phyloP scores from a whole-genome alignment of 257 asterid genomes.

The Solanum bukasovii region DNA sequence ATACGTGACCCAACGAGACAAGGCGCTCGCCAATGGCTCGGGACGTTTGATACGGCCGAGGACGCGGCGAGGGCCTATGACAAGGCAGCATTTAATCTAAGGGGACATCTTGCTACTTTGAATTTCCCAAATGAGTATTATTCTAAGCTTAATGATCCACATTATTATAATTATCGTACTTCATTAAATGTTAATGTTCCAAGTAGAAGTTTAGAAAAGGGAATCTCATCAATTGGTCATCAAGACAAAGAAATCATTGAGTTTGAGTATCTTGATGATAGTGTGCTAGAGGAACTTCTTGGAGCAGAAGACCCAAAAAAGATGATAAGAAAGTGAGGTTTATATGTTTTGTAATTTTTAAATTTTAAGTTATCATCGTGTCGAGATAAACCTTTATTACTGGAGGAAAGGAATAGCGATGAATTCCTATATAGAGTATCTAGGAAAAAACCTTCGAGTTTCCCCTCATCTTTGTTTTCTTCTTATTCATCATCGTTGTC shows the following conservation, averaged over 20 bases:
- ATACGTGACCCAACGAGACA: slow-evolving; percentile 9
- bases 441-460: not conserved
- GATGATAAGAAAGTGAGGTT: not conserved
- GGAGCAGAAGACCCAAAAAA: slow-evolving; percentile 1
- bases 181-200: not conserved
- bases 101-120: slow-evolving; percentile 9
- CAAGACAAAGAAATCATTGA: not conserved
- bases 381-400: not conserved
- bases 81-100: slow-evolving; percentile 7
- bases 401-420: not conserved
- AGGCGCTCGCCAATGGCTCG: slow-evolving; percentile 10
- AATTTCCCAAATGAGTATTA: slow-evolving; percentile 13
- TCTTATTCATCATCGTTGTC: not conserved
- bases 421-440: not conserved
- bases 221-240: not conserved
- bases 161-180: not conserved
- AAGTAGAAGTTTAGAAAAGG: not conserved
- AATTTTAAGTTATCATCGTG: not conserved
- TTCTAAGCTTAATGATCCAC: not conserved
- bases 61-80: slow-evolving; percentile 12
- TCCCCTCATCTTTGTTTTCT: not conserved
- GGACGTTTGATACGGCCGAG: not conserved
- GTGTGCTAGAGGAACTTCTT: not conserved
- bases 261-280: slow-evolving; percentile 2
- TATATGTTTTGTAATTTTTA: not conserved